Base-by-base conservation (phyloP, 2,329 filamentous ascomycete species). In the Aspergillus sp. region DNA sequence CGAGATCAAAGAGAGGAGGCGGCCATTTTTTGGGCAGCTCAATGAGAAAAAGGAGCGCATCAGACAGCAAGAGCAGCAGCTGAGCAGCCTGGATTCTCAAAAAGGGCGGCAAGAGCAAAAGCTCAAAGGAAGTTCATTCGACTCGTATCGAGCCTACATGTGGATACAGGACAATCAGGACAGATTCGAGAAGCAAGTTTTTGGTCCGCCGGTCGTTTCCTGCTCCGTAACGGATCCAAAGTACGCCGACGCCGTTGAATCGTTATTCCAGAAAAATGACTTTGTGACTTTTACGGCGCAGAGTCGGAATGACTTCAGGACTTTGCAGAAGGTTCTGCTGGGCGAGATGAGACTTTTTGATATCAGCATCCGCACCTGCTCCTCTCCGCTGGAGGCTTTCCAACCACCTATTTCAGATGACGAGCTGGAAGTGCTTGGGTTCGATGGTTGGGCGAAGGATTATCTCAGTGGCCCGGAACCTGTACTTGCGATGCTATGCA, bases 401-500 rank as follows among this genome's bases (percentile, higher is more conserved):
- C 63, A 52, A 29, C 49, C 73, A 5, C 74, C 75, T 0, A 48
- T 84, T 4, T 61, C 71, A 1, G 45, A 53, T 4, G 66, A 76
- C 6, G 67, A 84, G 32, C 58, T 86, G 35, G 49, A 32, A 37
- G 48, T 25, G 36, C 76, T 57, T 22, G 86, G 86, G 0, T 74
- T 98, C 30, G 81, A 93, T 42, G 78, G 80, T 2, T 94, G 82
- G 63, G 78, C 86, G 1, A 68, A 83, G 15, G 82, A 96, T 50
- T 84, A 74, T 37, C 53, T 98, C 4, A 71, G 79, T 20, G 91
- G 89, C 0, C 93, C 93, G 0, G 77, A 80, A 1, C 73, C 83
- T 2, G 84, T 98, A 1, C 64, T 96, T 20, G 81, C 85, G 5
- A 91, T 93, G 82, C 72, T 98, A 14, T 95, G 86, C 57, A 72